Evolutionary conservation across 129 eudicot genomes (phyloP), one percentile per base, ranked within the genome.

Genomic region (Centaurea solstitialis): DNA sequence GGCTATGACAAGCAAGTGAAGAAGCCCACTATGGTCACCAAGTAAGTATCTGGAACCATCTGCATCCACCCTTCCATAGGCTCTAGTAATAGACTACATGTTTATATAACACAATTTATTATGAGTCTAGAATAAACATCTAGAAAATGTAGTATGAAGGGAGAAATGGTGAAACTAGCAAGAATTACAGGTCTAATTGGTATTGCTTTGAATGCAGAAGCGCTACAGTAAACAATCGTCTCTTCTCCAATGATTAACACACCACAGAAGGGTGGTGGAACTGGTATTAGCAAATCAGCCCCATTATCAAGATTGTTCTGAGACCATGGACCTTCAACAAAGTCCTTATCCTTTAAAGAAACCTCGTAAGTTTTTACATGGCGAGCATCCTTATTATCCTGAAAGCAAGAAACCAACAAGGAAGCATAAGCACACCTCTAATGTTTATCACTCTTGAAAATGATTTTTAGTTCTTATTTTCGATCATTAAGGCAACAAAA

Each of bases 261-360:
- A 73, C 99, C 99, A 79, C 99, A 91, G 71, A 95, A 86, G 26
- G 99, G 99, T 68, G 98, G 94, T 24, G 99, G 99, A 59, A 95
- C 99, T 38, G 99, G 99, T 69, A 95, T 95, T 68, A 95, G 85
- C 85, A 95, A 86, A 80, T 91, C 94, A 75, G 99, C 98, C 53
- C 99, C 99, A 70, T 95, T 95, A 81, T 95, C 99, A 76, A 95
- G 99, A 90, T 95, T 95, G 83, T 93, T 91, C 80, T 91, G 99
- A 59, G 98, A 91, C 99, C 98, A 95, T 70, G 98, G 97, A 37
- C 98, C 99, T 78, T 95, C 99, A 80, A 82, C 80, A 80, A 95
- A 95, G 84, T 95, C 99, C 85, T 95, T 95, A 73, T 95, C 99
- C 84, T 95, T 94, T 74, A 94, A 86, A 11, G 94, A 85, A 39